phyloP scores from a whole-genome alignment of 106 monocot species.

The Gastrodia elata region DNA sequence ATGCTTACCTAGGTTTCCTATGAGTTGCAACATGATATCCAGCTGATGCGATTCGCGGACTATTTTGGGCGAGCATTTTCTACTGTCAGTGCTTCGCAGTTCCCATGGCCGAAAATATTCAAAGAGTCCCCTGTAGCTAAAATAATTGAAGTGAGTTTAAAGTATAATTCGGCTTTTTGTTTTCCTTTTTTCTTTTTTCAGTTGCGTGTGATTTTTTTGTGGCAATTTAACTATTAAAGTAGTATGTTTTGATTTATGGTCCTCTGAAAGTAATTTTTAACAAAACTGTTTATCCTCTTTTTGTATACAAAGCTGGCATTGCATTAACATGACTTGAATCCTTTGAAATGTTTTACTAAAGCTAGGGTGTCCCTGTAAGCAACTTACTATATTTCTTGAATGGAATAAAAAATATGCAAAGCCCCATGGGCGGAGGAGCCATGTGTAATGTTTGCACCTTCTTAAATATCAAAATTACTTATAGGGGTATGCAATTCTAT shows the following conservation, averaged over 20 bases:
- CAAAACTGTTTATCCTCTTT: neutral
- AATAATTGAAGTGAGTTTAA: conserved; percentile 64
- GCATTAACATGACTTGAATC: too few relatives aligned
- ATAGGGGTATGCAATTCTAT: too few relatives aligned
- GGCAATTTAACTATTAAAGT: neutral
- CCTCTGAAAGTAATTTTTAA: neutral
- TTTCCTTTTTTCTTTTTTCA: neutral
- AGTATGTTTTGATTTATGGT: neutral
- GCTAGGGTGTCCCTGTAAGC: too few relatives aligned
- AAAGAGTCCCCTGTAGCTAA: conserved; percentile 76
- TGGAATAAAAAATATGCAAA: too few relatives aligned
- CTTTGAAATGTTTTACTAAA: too few relatives aligned
- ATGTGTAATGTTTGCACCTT: too few relatives aligned
- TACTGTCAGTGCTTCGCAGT: conserved; percentile 57
- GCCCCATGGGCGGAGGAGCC: too few relatives aligned
- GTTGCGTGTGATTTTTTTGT: neutral
- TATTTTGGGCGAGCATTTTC: conserved; percentile 70
- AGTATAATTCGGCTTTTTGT: neutral
- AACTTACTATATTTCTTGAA: too few relatives aligned
- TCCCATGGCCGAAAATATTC: conserved; percentile 85
- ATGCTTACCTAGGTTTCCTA: conserved; percentile 51
- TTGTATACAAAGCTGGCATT: neutral
- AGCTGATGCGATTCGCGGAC: conserved; percentile 93
- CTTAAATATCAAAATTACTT: too few relatives aligned
- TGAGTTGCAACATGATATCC: conserved; percentile 70